Evolutionary conservation across 2,329 filamentous ascomycete species (phyloP).

Genomic region (Pleomassaria siparia): DNA sequence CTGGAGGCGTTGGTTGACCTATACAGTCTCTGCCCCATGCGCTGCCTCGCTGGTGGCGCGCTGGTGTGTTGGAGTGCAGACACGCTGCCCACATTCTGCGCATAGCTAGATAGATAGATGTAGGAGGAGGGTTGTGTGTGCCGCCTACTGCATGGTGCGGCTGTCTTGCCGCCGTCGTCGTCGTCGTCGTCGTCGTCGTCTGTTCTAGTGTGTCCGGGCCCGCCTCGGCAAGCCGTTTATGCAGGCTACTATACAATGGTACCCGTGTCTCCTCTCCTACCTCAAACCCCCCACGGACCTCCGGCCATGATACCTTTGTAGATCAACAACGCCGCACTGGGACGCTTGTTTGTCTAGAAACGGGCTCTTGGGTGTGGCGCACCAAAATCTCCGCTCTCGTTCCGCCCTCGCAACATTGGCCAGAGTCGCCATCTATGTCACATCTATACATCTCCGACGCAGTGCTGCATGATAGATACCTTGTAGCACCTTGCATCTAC

Average conservation of each 20-base stretch:
- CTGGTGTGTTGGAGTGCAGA: conserved; percentile 4
- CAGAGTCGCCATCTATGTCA: neutral
- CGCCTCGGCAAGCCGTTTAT: neutral
- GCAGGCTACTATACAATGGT: too few species aligned
- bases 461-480: neutral
- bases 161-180: conserved; percentile 12
- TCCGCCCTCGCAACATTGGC: neutral
- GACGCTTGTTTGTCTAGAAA: conserved; percentile 5
- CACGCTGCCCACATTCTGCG: neutral
- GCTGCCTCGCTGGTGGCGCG: conserved; percentile 2
- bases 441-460: neutral
- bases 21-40: conserved; percentile 3
- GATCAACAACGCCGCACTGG: neutral
- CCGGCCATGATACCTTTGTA: neutral
- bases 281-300: neutral
- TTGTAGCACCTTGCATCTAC: too few species aligned
- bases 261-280: neutral
- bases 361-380: conserved; percentile 8
- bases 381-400: neutral
- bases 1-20: conserved; percentile 2
- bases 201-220: neutral
- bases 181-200: conserved; percentile 1
- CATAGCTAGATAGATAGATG: conserved; percentile 6
- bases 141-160: conserved; percentile 1
- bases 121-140: neutral